These are phyloP conservation scores for Leccinum pallidistipes DNA, from an alignment of 1,284 basidiomycete genomes.

Conservation along the genomic window DNA sequence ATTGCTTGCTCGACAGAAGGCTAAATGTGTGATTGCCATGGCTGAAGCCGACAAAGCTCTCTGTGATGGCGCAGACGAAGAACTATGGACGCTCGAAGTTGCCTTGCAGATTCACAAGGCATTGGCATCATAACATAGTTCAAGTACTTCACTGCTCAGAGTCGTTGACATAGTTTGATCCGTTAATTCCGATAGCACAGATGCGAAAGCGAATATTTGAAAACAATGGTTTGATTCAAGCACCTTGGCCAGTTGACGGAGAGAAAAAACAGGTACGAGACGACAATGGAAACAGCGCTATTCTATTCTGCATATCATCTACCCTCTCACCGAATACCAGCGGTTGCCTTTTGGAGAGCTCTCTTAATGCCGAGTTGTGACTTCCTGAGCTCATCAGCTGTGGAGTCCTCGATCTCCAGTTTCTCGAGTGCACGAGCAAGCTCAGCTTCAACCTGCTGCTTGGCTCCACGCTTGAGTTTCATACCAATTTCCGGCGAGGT, in stretches of 20 bases:
- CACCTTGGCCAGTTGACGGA: slow-evolving; percentile 14
- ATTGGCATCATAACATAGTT: slow-evolving; percentile 29
- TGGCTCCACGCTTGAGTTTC: slow-evolving; percentile 96
- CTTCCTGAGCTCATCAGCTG: slow-evolving; percentile 92
- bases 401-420: slow-evolving; percentile 92
- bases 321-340: slow-evolving; percentile 64
- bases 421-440: slow-evolving; percentile 96
- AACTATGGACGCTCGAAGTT: slow-evolving; percentile 91
- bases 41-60: slow-evolving; percentile 97
- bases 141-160: not conserved
- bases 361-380: slow-evolving; percentile 92
- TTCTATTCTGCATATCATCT: slow-evolving; percentile 19
- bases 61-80: slow-evolving; percentile 97
- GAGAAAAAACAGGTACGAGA: slow-evolving; percentile 11
- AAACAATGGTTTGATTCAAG: slow-evolving; percentile 12
- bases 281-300: slow-evolving; percentile 10
- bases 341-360: slow-evolving; percentile 93
- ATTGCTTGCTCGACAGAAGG: slow-evolving; percentile 81
- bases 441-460: slow-evolving; percentile 90
- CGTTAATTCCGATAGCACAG: not conserved
- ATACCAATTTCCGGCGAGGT: slow-evolving; percentile 92
- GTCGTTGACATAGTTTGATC: not conserved
- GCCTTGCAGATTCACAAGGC: slow-evolving; percentile 78
- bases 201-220: slow-evolving; percentile 3
- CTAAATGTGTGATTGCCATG: slow-evolving; percentile 79